These are phyloP conservation scores for Cladophialophora exuberans DNA, from an alignment of 2,329 filamentous ascomycete genomes.

Conservation along the genomic window DNA sequence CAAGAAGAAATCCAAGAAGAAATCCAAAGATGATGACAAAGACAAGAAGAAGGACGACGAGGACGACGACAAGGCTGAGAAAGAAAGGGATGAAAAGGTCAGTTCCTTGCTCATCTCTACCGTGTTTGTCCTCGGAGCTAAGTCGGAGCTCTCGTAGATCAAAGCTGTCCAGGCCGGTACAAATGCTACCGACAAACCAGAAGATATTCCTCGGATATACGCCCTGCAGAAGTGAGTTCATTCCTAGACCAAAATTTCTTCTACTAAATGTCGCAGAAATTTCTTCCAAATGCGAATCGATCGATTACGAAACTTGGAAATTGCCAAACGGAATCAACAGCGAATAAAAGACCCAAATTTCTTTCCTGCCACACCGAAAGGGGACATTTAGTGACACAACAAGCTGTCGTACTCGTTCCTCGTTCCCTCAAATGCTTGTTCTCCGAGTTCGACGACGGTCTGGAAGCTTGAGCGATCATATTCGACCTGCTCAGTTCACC, in stretches of 20 bases:
- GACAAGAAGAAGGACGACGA: constrained; percentile 54
- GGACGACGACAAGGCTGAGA: constrained; percentile 49
- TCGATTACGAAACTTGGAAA: constrained; percentile 75
- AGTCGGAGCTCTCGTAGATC: constrained; percentile 38
- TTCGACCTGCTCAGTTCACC: neutral
- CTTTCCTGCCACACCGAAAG: constrained; percentile 83
- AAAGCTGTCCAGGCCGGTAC: constrained; percentile 53
- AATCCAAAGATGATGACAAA: constrained; percentile 53
- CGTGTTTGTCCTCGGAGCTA: neutral
- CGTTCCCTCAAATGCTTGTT: neutral
- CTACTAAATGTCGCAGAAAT: constrained; percentile 46
- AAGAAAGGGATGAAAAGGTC: constrained; percentile 60
- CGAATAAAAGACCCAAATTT: constrained; percentile 74
- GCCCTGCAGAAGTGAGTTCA: constrained; percentile 72
- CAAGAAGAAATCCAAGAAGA: constrained; percentile 67
- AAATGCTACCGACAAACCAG: constrained; percentile 40
- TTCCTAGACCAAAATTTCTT: constrained; percentile 19
- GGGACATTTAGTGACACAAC: constrained; percentile 40
- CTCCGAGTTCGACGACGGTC: too few relatives aligned
- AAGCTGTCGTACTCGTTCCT: neutral
- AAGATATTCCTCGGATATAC: constrained; percentile 79
- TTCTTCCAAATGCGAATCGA: constrained; percentile 87
- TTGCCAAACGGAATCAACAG: constrained; percentile 79
- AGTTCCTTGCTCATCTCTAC: neutral
- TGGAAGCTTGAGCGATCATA: too few relatives aligned